These are phyloP conservation scores for Zygosaccharomyces kombuchaensis DNA, from an alignment of 805 yeast species.

Conservation along the genomic window DNA sequence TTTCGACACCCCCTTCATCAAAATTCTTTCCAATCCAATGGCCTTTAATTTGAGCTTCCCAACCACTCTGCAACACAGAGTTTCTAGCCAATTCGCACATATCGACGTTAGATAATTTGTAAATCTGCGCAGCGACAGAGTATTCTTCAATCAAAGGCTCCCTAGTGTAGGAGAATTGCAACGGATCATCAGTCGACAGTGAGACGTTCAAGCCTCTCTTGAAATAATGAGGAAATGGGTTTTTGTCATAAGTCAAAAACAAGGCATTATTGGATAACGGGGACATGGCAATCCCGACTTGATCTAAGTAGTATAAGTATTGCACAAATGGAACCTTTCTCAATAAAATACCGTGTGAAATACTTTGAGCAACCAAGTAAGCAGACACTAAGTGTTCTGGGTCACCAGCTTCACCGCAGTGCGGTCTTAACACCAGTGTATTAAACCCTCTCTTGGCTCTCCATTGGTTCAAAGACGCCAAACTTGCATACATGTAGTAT, in stretches of 20 bases:
- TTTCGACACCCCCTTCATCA: conserved; percentile 57
- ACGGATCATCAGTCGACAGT: conserved; percentile 93
- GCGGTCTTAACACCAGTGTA: conserved; percentile 94
- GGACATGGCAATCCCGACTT: conserved; percentile 97
- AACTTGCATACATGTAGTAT: conserved; percentile 81
- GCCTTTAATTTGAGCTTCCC: conserved; percentile 76
- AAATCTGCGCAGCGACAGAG: conserved; percentile 97
- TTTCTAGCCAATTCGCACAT: conserved; percentile 95
- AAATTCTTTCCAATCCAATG: conserved; percentile 87
- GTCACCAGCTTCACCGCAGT: conserved; percentile 99
- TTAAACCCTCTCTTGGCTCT: conserved; percentile 71
- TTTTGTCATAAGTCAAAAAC: conserved; percentile 92
- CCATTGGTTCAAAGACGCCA: conserved; percentile 82
- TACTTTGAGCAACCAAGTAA: conserved; percentile 83
- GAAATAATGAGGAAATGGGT: conserved; percentile 89
- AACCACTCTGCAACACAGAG: conserved; percentile 91
- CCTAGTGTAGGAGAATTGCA: conserved; percentile 93
- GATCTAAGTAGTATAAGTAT: conserved; percentile 87
- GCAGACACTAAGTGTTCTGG: conserved; percentile 94
- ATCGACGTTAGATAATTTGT: conserved; percentile 89
- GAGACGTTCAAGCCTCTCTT: conserved; percentile 92
- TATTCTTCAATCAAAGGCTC: conserved; percentile 97
- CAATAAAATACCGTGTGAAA: conserved; percentile 90
- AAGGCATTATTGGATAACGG: conserved; percentile 95
- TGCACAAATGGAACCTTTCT: conserved; percentile 95